phyloP scores from a whole-genome alignment of 345 rosid species.

The Erucastrum elatum region DNA sequence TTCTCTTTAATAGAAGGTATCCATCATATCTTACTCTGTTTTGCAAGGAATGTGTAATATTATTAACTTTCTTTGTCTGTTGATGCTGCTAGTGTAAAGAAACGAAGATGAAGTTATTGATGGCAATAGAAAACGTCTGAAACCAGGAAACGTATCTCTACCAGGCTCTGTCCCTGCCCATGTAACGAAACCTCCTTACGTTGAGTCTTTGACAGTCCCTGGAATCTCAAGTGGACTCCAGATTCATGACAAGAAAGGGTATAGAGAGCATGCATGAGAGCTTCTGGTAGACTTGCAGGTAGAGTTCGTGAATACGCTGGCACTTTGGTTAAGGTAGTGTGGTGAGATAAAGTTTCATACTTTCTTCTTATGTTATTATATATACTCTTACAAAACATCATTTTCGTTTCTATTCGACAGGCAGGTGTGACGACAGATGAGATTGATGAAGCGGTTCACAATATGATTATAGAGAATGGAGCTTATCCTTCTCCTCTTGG shows the following conservation, averaged over 20 bases:
- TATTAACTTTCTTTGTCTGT: background rate
- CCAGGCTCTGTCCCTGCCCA: slow-evolving; percentile 68
- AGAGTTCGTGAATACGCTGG: slow-evolving; percentile 79
- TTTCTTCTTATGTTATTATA: too few species aligned
- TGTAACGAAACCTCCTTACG: slow-evolving; percentile 64
- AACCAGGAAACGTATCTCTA: slow-evolving; percentile 80
- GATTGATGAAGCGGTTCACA: too few species aligned
- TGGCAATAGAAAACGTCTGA: slow-evolving; percentile 52
- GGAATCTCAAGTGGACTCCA: slow-evolving; percentile 76
- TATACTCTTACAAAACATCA: background rate
- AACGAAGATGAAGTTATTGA: slow-evolving; percentile 50
- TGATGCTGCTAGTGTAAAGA: slow-evolving; percentile 31
- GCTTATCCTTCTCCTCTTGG: too few species aligned
- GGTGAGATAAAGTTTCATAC: too few species aligned
- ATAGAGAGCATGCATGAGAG: too few species aligned
- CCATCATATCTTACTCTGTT: background rate
- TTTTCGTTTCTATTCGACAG: background rate
- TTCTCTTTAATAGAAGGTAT: too few species aligned
- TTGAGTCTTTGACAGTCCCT: slow-evolving; percentile 50
- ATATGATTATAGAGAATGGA: too few species aligned
- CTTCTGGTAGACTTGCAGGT: slow-evolving; percentile 76
- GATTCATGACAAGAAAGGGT: slow-evolving; percentile 47
- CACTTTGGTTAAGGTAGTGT: slow-evolving; percentile 70
- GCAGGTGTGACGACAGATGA: too few species aligned
- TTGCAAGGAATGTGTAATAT: too few species aligned